phyloP scores from a whole-genome alignment of 2,329 filamentous ascomycete genomes.

The Pseudocercospora macadamiae region DNA sequence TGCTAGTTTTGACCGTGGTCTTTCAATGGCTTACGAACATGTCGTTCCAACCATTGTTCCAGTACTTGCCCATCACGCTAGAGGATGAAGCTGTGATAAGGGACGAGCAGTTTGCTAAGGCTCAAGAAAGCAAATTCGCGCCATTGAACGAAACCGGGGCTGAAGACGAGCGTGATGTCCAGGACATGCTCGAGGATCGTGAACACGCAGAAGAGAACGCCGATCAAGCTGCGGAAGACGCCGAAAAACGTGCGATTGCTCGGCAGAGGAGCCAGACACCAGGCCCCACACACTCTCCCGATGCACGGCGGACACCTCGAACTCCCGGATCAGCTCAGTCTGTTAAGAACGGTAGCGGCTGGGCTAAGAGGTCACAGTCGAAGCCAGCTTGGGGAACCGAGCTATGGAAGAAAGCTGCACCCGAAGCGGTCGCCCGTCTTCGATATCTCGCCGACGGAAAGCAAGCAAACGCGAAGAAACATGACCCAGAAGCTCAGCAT shows the following conservation, averaged over 20 bases:
- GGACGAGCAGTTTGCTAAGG: slow-evolving; percentile 83
- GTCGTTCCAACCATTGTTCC: slow-evolving; percentile 82
- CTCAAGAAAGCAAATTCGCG: slow-evolving; percentile 49
- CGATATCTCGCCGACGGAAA: slow-evolving; percentile 30
- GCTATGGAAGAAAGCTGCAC: slow-evolving; percentile 24
- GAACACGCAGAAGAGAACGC: slow-evolving; percentile 34
- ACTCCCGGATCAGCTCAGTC: slow-evolving; percentile 10
- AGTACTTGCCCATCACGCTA: slow-evolving; percentile 89
- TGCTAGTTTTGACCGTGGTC: slow-evolving; percentile 68
- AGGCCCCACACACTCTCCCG: slow-evolving; percentile 1
- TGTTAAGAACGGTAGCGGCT: slow-evolving; percentile 2
- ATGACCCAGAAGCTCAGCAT: slow-evolving; percentile 63
- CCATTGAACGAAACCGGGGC: slow-evolving; percentile 27
- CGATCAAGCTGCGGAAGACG: slow-evolving; percentile 34
- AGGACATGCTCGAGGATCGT: slow-evolving; percentile 30
- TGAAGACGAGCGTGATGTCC: slow-evolving; percentile 34
- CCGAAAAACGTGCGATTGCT: slow-evolving; percentile 37
- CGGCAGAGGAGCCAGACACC: slow-evolving; percentile 34
- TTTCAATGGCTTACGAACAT: slow-evolving; percentile 82
- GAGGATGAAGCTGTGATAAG: slow-evolving; percentile 93
- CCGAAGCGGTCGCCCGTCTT: slow-evolving; percentile 28
- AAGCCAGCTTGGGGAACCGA: slow-evolving; percentile 21
- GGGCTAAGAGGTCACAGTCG: slow-evolving; percentile 18
- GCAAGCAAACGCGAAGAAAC: slow-evolving; percentile 3
- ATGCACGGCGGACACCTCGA: slow-evolving; percentile 2